Evolutionary conservation across 1,284 basidiomycete genomes (phyloP).

Genomic region (Testicularia cyperi): DNA sequence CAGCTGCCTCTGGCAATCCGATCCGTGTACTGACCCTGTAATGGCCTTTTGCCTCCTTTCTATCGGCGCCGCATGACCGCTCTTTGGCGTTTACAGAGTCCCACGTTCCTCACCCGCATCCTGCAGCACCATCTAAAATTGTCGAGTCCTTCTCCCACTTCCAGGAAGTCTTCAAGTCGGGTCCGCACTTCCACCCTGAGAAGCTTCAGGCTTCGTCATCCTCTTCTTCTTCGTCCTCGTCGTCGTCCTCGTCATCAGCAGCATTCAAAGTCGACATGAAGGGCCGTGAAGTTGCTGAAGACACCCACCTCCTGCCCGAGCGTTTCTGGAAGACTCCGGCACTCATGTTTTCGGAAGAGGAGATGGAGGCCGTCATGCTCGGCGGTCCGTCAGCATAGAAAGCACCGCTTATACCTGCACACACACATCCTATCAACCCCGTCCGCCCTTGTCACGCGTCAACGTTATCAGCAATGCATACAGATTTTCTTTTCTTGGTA

Average conservation of each 20-base stretch:
- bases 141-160: conserved; percentile 48
- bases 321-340: conserved; percentile 55
- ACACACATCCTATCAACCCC: too few species aligned
- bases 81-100: conserved; percentile 14
- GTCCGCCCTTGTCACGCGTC: too few species aligned
- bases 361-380: conserved; percentile 58
- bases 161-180: conserved; percentile 45
- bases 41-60: not conserved
- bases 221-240: not conserved
- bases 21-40: too few species aligned
- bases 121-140: conserved; percentile 50
- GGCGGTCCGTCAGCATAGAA: too few species aligned
- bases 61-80: not conserved
- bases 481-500: too few species aligned
- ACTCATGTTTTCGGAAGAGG: conserved; percentile 36
- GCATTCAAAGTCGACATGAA: conserved; percentile 14
- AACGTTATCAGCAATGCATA: too few species aligned
- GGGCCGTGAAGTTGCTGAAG: conserved; percentile 22
- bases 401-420: too few species aligned
- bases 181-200: conserved; percentile 56
- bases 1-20: too few species aligned
- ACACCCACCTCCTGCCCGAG: conserved; percentile 37
- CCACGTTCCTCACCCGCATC: conserved; percentile 54
- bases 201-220: conserved; percentile 30
- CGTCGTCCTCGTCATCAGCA: not conserved